Evolutionary conservation across 768 basidiomycete species (phyloP).

Genomic region (Pulveroboletus ravenelii): DNA sequence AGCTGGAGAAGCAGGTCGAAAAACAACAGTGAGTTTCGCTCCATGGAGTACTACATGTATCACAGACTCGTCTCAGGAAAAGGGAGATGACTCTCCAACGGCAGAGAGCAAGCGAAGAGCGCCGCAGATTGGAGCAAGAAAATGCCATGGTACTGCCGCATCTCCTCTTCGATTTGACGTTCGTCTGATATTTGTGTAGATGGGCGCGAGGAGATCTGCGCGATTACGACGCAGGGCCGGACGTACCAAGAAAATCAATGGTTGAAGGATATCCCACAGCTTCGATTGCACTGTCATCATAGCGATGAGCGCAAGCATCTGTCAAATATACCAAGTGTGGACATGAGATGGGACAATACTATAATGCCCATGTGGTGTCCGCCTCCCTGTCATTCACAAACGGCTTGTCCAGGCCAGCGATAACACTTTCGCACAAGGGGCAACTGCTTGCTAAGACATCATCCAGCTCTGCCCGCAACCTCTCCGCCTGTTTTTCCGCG

Average conservation of each 20-base stretch:
- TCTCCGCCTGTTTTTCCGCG: constrained; percentile 61
- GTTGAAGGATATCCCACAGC: constrained; percentile 35
- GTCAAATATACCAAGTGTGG: constrained; percentile 1
- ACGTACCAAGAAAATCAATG: constrained; percentile 75
- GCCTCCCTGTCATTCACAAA: constrained; percentile 78
- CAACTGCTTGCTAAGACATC: constrained; percentile 85
- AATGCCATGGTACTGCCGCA: constrained; percentile 22
- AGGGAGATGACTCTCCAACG: constrained; percentile 66
- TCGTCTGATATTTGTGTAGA: constrained; percentile 38
- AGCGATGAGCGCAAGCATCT: constrained; percentile 7
- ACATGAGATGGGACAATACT: constrained; percentile 2
- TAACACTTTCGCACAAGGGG: constrained; percentile 88
- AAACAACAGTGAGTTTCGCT: constrained; percentile 44
- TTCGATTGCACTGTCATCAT: not conserved
- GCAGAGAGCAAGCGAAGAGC: constrained; percentile 70
- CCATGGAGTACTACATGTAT: not conserved
- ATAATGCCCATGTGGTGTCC: constrained; percentile 75
- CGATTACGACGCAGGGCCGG: constrained; percentile 69
- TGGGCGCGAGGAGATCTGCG: constrained; percentile 77
- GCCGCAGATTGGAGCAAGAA: constrained; percentile 46
- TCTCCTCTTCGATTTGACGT: not conserved
- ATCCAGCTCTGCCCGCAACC: constrained; percentile 79
- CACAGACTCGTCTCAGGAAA: constrained; percentile 39
- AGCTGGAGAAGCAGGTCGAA: constrained; percentile 72
- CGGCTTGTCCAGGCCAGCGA: constrained; percentile 79